Evolutionary conservation across 345 rosid genomes (phyloP).

Genomic region (Bretschneidera sinensis): DNA sequence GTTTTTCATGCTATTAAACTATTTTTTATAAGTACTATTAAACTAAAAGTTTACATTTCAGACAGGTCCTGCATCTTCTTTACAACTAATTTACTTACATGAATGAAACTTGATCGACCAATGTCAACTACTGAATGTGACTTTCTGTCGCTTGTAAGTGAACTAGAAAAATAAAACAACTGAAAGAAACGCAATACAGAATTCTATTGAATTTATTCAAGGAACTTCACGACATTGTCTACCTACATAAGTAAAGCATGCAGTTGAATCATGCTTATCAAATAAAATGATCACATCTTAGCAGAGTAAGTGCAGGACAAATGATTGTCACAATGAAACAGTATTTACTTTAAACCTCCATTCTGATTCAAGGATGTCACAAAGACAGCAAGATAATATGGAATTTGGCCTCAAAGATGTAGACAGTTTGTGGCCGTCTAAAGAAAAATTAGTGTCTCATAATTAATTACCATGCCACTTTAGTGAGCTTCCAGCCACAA

Average conservation of each 20-base stretch:
- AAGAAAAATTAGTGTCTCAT: background rate
- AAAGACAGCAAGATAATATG: background rate
- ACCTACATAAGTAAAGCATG: background rate
- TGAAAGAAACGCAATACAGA: background rate
- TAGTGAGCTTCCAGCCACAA: background rate
- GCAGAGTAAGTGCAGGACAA: background rate
- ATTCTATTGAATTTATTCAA: background rate
- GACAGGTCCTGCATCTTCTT: too few relatives aligned
- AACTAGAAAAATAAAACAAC: background rate
- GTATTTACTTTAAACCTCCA: slow-evolving; percentile 3
- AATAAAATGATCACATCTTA: background rate
- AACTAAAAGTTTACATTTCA: too few relatives aligned
- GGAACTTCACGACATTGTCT: background rate
- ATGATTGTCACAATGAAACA: background rate
- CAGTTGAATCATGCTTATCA: background rate
- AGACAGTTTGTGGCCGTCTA: background rate
- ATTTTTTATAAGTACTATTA: too few relatives aligned
- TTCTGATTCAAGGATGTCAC: background rate
- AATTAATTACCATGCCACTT: background rate
- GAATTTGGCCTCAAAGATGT: slow-evolving; percentile 1
- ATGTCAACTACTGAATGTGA: background rate
- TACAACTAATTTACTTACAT: too few relatives aligned
- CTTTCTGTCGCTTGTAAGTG: background rate
- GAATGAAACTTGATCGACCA: background rate
- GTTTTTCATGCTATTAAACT: too few relatives aligned